phyloP scores from a whole-genome alignment of 441 rosid genomes.

The Biscutella auriculata region DNA sequence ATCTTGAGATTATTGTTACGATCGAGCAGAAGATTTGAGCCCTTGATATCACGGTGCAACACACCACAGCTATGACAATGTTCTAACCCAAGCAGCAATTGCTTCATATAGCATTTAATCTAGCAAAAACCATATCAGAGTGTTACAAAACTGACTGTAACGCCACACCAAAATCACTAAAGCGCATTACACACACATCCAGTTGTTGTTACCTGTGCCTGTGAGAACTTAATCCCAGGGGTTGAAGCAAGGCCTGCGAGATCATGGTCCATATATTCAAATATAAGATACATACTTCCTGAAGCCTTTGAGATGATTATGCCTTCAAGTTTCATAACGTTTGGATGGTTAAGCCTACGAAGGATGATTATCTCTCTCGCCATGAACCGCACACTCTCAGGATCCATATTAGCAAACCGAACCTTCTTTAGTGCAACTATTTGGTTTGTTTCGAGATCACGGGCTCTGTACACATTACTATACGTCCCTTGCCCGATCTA shows the following conservation, averaged over 20 bases:
- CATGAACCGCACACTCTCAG: conserved; percentile 59
- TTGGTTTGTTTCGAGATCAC: conserved; percentile 43
- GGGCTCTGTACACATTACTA: conserved; percentile 52
- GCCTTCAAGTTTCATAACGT: conserved; percentile 56
- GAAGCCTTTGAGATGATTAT: conserved; percentile 51
- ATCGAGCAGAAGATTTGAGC: conserved; percentile 81
- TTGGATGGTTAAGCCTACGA: conserved; percentile 54
- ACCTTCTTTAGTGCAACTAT: conserved; percentile 58
- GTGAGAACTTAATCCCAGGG: conserved; percentile 45
- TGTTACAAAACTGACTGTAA: too few species aligned
- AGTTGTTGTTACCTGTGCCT: conserved; percentile 49
- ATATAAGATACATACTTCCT: conserved; percentile 50
- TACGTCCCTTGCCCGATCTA: conserved; percentile 70
- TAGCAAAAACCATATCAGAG: too few species aligned
- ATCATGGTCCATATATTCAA: conserved; percentile 63
- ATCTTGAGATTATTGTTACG: conserved; percentile 71
- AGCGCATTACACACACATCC: too few species aligned
- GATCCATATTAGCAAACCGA: conserved; percentile 51
- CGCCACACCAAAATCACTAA: too few species aligned
- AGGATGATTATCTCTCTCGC: conserved; percentile 52
- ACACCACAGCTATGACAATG: conserved; percentile 79
- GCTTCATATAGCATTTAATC: conserved; percentile 88
- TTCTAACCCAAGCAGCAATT: conserved; percentile 68
- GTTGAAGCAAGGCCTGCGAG: conserved; percentile 43
- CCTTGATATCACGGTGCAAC: conserved; percentile 88